phyloP scores from a whole-genome alignment of 345 rosid species.

The Sisymbrium altissimum region DNA sequence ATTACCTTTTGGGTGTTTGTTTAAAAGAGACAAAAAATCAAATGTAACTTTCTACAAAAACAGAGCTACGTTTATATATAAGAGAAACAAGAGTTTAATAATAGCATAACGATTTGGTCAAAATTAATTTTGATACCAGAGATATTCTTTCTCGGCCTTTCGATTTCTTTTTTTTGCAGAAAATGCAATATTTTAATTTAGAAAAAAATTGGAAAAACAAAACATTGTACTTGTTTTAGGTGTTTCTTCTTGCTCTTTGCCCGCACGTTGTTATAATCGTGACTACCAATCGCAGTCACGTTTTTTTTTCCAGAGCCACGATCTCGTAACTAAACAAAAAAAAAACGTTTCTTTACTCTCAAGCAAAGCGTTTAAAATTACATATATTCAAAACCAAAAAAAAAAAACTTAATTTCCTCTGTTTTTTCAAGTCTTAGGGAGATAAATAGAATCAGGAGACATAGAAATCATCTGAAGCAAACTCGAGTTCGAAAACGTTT shows the following conservation, averaged over 20 bases:
- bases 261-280: conserved; percentile 34
- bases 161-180: not conserved
- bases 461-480: conserved; percentile 86
- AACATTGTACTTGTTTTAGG: not conserved
- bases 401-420: not conserved
- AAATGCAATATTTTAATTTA: not conserved
- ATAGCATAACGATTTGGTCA: conserved; percentile 34
- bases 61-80: not conserved
- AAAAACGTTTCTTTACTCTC: conserved; percentile 23
- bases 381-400: not conserved
- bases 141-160: conserved; percentile 34
- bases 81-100: conserved; percentile 22
- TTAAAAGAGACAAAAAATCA: conserved; percentile 15
- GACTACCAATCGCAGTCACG: conserved; percentile 25
- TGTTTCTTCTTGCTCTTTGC: not conserved
- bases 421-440: conserved; percentile 17
- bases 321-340: not conserved
- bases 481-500: conserved; percentile 87
- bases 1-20: conserved; percentile 24
- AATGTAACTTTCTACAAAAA: conserved; percentile 17
- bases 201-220: not conserved
- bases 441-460: conserved; percentile 74
- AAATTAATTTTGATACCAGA: conserved; percentile 17
- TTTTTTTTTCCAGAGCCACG: conserved; percentile 1
- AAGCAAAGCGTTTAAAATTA: conserved; percentile 14